These are phyloP conservation scores for Coffea canephora DNA, from an alignment of 257 asterid species.

Conservation along the genomic window DNA sequence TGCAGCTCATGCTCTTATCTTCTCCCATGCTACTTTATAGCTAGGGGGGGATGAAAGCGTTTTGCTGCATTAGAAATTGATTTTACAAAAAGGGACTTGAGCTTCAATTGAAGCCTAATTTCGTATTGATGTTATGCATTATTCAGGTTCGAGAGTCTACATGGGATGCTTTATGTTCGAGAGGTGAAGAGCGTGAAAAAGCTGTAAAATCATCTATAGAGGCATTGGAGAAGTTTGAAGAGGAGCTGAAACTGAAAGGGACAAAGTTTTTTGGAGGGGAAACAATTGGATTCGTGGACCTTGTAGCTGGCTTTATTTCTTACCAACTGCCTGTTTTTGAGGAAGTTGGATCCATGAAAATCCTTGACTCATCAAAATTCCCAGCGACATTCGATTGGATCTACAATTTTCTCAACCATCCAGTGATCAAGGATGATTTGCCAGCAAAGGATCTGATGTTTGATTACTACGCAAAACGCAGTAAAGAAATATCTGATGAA, in stretches of 20 bases:
- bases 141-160: constrained; percentile 15
- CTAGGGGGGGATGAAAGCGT: no score
- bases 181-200: constrained; percentile 29
- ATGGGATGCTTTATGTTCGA: constrained; percentile 22
- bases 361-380: constrained; percentile 21
- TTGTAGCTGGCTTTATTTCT: constrained; percentile 33
- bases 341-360: constrained; percentile 24
- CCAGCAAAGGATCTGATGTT: no score
- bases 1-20: no score
- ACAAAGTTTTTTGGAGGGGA: constrained; percentile 45
- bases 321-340: constrained; percentile 33
- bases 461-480: no score
- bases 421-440: no score
- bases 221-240: constrained; percentile 33
- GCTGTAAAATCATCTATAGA: constrained; percentile 25
- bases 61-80: no score
- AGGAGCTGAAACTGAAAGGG: constrained; percentile 19
- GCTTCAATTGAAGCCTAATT: neutral
- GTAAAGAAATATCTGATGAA: no score
- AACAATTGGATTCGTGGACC: constrained; percentile 32
- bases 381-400: no score
- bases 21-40: no score
- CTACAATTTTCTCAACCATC: no score
- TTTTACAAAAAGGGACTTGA: no score
- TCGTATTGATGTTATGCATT: neutral